Evolutionary conservation across 1,139 yeast species (phyloP).

Genomic region (Blastobotrys indianensis): DNA sequence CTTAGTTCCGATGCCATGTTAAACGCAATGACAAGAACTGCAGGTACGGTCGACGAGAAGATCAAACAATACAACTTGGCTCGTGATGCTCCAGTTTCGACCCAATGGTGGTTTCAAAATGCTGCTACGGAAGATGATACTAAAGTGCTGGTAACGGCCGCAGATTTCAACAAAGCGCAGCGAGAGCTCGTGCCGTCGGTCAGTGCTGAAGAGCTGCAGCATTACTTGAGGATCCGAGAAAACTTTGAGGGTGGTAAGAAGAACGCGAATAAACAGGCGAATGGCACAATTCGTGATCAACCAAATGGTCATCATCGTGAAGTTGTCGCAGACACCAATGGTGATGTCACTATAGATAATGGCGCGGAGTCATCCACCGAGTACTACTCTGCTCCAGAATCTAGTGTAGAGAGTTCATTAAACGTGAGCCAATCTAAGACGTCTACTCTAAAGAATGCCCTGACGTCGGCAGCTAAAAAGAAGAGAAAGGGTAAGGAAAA

Average conservation of each 20-base stretch:
- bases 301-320: not conserved
- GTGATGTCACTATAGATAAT: too few species aligned
- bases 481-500: slow-evolving; percentile 5
- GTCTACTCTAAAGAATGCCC: too few species aligned
- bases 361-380: too few species aligned
- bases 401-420: too few species aligned
- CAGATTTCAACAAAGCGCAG: slow-evolving; percentile 72
- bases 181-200: slow-evolving; percentile 75
- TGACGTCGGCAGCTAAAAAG: not conserved
- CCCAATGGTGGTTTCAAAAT: slow-evolving; percentile 91
- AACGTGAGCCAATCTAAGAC: too few species aligned
- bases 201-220: slow-evolving; percentile 78
- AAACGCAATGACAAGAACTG: slow-evolving; percentile 90
- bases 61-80: slow-evolving; percentile 50
- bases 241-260: slow-evolving; percentile 53
- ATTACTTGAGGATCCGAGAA: slow-evolving; percentile 69
- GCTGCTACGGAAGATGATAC: slow-evolving; percentile 63
- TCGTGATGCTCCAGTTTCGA: slow-evolving; percentile 41
- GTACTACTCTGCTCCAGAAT: not conserved
- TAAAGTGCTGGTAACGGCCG: slow-evolving; percentile 59
- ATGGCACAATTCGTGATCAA: not conserved
- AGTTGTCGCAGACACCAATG: too few species aligned
- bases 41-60: slow-evolving; percentile 65
- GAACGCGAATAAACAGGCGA: slow-evolving; percentile 9
- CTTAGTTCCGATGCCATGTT: slow-evolving; percentile 91